Base-by-base conservation (phyloP, 2,329 filamentous ascomycete species). In the Colletotrichum costaricense region DNA sequence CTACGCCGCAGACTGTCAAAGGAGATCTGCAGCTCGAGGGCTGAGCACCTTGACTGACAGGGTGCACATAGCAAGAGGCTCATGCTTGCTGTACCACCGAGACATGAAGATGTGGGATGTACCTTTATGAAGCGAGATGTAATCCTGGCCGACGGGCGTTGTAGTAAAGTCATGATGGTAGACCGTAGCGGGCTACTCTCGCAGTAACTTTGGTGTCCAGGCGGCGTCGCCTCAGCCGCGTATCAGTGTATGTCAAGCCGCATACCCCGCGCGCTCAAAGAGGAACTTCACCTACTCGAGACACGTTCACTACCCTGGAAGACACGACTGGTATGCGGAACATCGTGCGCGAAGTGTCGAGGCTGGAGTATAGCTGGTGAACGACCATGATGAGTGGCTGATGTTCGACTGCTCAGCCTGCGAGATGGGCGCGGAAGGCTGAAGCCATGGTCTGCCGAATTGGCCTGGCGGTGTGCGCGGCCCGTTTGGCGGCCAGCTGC, bases 381-480 rank as follows among this genome's bases (percentile, higher is more conserved):
- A 60, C 26, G 5, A 52, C 33, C 8, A 28, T 35, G 57, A 35
- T 49, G 46, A 68, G 35, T 67, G 63, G 56, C 28, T 12, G 38
- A 30, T 52, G 63, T 42, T 57, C 62, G 38, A 72, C 24, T 55
- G 30, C 19, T 35, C 26, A 60, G 26, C 56, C 49, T 19, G 52
- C 35, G 26, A 42, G 57, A 35, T 38, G 66, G 24, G 46, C 54
- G 52, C 38, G 26, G 64, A 46, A 65, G 46, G 42, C 62, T 60
- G 42, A 60, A 30, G 54, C 28, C 49, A 42, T 54, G 58, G 69
- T 11, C 69, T 38, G 12, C 24, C 30, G 30, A 52, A 54, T 9
- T 52, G 60, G 67, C 60, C 71, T 73, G 60, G 67, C 71, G 62
- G 60, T 73, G 67, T 73, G 67, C 71, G 60, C 67, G 71, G 62